phyloP scores from a whole-genome alignment of 305 asterid species.

The Fraxinus angustifolia region DNA sequence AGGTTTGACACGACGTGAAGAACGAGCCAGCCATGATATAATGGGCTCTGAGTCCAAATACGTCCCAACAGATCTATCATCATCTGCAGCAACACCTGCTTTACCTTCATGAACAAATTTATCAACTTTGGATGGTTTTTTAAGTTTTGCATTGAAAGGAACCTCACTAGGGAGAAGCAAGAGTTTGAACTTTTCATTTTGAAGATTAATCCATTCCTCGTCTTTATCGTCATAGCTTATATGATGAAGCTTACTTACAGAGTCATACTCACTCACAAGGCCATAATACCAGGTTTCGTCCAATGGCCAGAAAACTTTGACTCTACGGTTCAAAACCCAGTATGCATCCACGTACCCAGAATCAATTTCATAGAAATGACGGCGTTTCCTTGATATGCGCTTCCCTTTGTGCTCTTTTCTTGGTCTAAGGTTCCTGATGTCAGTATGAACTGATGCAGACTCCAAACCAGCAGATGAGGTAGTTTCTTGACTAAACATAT shows the following conservation, averaged over 20 bases:
- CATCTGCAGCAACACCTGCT: slow-evolving; percentile 36
- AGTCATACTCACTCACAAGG: slow-evolving; percentile 70
- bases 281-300: slow-evolving; percentile 97
- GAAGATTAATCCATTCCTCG: slow-evolving; percentile 92
- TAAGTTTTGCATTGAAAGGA: slow-evolving; percentile 55
- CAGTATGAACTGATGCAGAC: slow-evolving; percentile 46
- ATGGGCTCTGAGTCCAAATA: slow-evolving; percentile 84
- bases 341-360: slow-evolving; percentile 59
- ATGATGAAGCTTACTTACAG: slow-evolving; percentile 70
- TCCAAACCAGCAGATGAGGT: slow-evolving; percentile 48
- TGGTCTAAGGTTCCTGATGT: slow-evolving; percentile 71
- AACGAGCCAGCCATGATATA: slow-evolving; percentile 84
- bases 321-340: slow-evolving; percentile 72
- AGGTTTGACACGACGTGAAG: slow-evolving; percentile 68
- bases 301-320: slow-evolving; percentile 90
- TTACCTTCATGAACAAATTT: slow-evolving; percentile 34
- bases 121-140: slow-evolving; percentile 32
- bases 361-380: slow-evolving; percentile 84
- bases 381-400: slow-evolving; percentile 69
- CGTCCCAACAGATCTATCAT: slow-evolving; percentile 41
- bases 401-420: slow-evolving; percentile 58
- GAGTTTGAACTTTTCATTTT: slow-evolving; percentile 79
- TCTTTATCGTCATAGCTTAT: slow-evolving; percentile 91
- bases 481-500: slow-evolving; percentile 38
- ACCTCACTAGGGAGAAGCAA: slow-evolving; percentile 86